Evolutionary conservation across 768 basidiomycete genomes (phyloP).

Genomic region (Lactifluus volemus): DNA sequence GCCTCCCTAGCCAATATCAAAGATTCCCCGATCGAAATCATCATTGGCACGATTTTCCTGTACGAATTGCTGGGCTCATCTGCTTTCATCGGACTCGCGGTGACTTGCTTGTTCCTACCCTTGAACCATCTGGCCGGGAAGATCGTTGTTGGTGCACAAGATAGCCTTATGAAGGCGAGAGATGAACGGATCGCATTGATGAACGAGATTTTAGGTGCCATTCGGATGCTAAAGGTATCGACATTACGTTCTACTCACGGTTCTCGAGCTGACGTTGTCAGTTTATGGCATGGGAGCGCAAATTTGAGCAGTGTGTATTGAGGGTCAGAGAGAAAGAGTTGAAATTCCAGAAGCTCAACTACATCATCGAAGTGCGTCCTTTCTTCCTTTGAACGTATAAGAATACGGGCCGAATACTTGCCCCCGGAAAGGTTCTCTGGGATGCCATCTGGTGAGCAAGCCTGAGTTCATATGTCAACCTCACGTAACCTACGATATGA

Average conservation of each 20-base stretch:
- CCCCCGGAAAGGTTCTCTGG: conserved; percentile 31
- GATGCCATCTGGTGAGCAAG: conserved; percentile 43
- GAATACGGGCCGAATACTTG: background rate
- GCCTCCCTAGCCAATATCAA: background rate
- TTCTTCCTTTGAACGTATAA: background rate
- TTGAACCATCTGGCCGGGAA: conserved; percentile 81
- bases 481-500: background rate
- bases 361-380: conserved; percentile 61
- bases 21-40: conserved; percentile 75
- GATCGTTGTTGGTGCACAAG: conserved; percentile 67
- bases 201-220: conserved; percentile 89
- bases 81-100: conserved; percentile 68
- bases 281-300: conserved; percentile 96
- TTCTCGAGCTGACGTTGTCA: conserved; percentile 22
- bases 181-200: conserved; percentile 87
- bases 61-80: conserved; percentile 75
- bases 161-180: conserved; percentile 84
- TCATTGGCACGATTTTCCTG: conserved; percentile 65
- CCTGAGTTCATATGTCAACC: background rate
- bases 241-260: background rate
- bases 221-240: conserved; percentile 75
- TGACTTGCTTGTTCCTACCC: conserved; percentile 57
- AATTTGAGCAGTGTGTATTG: conserved; percentile 68
- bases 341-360: conserved; percentile 78
- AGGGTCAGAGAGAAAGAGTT: conserved; percentile 74